Evolutionary conservation across 1,139 yeast species (phyloP).

Genomic region (Diutina scorzettiae): DNA sequence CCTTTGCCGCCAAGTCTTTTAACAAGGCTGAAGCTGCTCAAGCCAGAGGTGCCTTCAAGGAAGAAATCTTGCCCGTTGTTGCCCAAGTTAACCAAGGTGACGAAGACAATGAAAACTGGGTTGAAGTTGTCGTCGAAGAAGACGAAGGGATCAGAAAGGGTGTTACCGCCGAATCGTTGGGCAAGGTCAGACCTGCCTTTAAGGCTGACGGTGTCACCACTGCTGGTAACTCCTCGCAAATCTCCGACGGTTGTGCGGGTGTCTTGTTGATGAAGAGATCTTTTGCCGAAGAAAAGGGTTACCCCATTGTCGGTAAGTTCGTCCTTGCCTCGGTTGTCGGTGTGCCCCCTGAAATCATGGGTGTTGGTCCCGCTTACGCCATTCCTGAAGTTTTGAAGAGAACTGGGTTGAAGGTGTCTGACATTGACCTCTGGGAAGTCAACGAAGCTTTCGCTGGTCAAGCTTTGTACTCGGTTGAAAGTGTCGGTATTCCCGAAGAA

Average conservation of each 20-base stretch:
- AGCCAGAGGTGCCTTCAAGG: conserved; percentile 58
- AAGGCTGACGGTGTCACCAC: conserved; percentile 71
- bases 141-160: conserved; percentile 92
- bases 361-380: conserved; percentile 92
- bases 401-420: conserved; percentile 50
- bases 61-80: conserved; percentile 75
- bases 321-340: conserved; percentile 71
- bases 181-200: conserved; percentile 82
- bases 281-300: conserved; percentile 64
- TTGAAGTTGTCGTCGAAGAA: conserved; percentile 39
- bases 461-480: conserved; percentile 63
- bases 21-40: conserved; percentile 70
- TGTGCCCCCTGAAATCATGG: conserved; percentile 96
- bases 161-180: conserved; percentile 66
- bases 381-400: conserved; percentile 70
- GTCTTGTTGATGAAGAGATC: conserved; percentile 79
- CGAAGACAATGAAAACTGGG: conserved; percentile 16
- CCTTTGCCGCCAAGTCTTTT: conserved; percentile 79
- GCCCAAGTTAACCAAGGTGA: conserved; percentile 38
- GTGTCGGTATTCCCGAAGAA: conserved; percentile 51
- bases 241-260: conserved; percentile 92
- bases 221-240: conserved; percentile 95
- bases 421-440: conserved; percentile 69
- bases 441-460: conserved; percentile 97
- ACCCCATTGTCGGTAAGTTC: conserved; percentile 61